Evolutionary conservation across 1,284 basidiomycete genomes (phyloP).

Genomic region (Malassezia arunalokei): DNA sequence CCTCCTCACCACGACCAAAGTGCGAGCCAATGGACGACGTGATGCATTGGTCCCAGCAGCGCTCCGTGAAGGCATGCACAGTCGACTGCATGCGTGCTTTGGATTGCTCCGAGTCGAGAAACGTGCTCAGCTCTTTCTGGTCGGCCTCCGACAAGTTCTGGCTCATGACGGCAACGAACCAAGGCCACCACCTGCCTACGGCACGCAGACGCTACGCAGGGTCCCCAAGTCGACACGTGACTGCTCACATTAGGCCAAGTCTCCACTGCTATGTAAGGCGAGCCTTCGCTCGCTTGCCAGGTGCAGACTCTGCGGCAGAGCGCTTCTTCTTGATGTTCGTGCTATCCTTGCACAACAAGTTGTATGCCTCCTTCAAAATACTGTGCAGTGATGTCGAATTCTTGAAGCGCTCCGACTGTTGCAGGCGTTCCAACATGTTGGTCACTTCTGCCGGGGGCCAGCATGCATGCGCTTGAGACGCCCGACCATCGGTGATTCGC

Average conservation of each 20-base stretch:
- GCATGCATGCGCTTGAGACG: conserved; percentile 23
- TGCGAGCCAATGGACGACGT: conserved; percentile 68
- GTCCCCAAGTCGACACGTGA: too few relatives aligned
- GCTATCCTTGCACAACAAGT: conserved; percentile 17
- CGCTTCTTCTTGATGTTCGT: conserved; percentile 1
- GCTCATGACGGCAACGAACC: conserved; percentile 2
- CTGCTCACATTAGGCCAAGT: background rate
- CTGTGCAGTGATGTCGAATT: conserved; percentile 48
- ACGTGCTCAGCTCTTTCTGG: conserved; percentile 58
- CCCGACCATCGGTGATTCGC: conserved; percentile 37
- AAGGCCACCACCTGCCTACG: too few relatives aligned
- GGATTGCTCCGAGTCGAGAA: conserved; percentile 76
- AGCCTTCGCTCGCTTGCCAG: background rate
- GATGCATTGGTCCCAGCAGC: conserved; percentile 58
- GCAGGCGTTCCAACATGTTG: conserved; percentile 17
- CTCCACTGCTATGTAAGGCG: too few relatives aligned
- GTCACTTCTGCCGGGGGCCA: conserved; percentile 45
- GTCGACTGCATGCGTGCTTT: conserved; percentile 63
- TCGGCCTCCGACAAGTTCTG: conserved; percentile 12
- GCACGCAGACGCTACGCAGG: too few relatives aligned
- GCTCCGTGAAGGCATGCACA: conserved; percentile 48
- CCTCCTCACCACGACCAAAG: conserved; percentile 71
- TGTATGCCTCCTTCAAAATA: conserved; percentile 52
- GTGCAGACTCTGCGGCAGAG: conserved; percentile 7
- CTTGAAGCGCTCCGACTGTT: conserved; percentile 20